Base-by-base conservation (phyloP, 257 asterid genomes). In the Catharanthus roseus region DNA sequence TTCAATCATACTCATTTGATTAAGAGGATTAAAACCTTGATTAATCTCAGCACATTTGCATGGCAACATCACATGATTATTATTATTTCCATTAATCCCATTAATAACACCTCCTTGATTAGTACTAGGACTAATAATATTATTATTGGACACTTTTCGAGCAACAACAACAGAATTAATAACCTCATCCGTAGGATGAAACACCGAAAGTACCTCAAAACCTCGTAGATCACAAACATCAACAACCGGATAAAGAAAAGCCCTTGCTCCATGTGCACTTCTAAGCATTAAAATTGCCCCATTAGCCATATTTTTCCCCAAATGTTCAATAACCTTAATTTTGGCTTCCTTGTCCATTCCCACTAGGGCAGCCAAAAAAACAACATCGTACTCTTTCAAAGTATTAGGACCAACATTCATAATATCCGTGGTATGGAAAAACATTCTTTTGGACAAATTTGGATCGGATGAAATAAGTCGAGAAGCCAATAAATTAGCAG, bases 211-310 rank as follows among this genome's bases (percentile, higher is more conserved):
- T 12, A 92, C 91, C 82, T 92, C 91, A 34, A 92, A 92, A 5
- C 97, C 96, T 45, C 78, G 74, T 0, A 90, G 84, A 57, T 86
- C 93, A 9, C 88, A 67, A 15, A 89, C 81, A 34, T 92, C 98
- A 60, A 92, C 86, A 51, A 90, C 90, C 7, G 98, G 98, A 56
- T 90, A 90, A 4, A 92, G 82, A 42, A 90, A 92, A 13, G 87
- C 98, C 0, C 98, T 70, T 0, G 98, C 95, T 13, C 96, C 98
- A 7, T 92, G 98, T 11, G 98, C 97, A 70, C 96, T 88, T 81
- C 98, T 80, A 2, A 92, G 77, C 96, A 90, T 88, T 56, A 92
- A 82, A 10, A 87, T 56, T 9, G 93, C 96, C 18, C 98, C 97
- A 0, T 95, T 90, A 0, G 90, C 81, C 98, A 92, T 90, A 44